Base-by-base conservation (phyloP, 257 asterid genomes). In the Rauvolfia tetraphylla region DNA sequence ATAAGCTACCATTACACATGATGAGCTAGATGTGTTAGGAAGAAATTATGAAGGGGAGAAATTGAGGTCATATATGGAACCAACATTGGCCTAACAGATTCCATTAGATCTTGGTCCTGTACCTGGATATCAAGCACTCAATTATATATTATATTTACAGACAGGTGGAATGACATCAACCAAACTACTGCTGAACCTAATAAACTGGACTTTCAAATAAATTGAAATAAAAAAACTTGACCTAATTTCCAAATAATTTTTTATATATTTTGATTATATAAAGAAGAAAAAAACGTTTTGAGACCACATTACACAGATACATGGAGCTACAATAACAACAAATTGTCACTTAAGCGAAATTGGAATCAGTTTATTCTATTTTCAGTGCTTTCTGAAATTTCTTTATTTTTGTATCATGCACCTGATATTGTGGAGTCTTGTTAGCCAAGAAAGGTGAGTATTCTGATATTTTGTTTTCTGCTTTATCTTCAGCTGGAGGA, bases 401-500 rank as follows among this genome's bases (percentile, higher is more conserved):
- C 20, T 57, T 73, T 31, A 58, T 38, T 7, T 17, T 71, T 7
- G 0, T 9, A 29, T 74, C 12, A 41, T 38, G 68, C 57, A 53
- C n/a, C 41, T 39, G 27, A 12, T 57, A 14, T 73, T 33, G 33
- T 18, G 7, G 20, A 41, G n/a, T 31, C 41, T 58, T 13, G 5
- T 29, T 11, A 29, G 10, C 7, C 65, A 14, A n/a, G n/a, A 25
- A 20, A 57, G 31, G 7, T 23, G 1, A 34, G 1, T 9, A 71
- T 59, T 71, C 66, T 77, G 33, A 71, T 49, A 68, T 72, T 18
- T 51, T 27, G 1, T 31, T 68, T 61, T 72, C 56, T 78, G 78
- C 51, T 69, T 51, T 75, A 33, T 63, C 46, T 73, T 75, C 87
- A 95, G 99, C 92, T 69, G 99, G 99, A 12, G 99, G 99, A 85